Evolutionary conservation across 768 basidiomycete species (phyloP).

Genomic region (Tulasnella sp.): DNA sequence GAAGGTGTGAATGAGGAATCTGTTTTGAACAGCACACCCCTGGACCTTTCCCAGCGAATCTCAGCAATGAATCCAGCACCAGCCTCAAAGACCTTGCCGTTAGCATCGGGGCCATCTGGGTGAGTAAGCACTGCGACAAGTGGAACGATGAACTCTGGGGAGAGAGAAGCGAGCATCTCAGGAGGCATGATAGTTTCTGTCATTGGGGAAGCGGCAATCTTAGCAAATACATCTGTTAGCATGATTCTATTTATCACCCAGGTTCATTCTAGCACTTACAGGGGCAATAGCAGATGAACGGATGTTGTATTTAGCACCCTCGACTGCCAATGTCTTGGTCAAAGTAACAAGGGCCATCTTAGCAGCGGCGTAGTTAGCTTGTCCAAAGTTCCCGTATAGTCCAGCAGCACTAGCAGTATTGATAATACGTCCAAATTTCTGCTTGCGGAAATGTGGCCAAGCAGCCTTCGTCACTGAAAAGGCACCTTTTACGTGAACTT

Average conservation of each 20-base stretch:
- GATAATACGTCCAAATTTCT: conserved; percentile 86
- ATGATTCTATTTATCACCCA: background rate
- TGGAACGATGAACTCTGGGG: conserved; percentile 88
- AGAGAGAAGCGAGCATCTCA: conserved; percentile 80
- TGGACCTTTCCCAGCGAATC: conserved; percentile 84
- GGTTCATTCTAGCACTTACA: conserved; percentile 33
- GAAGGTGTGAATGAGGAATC: conserved; percentile 87
- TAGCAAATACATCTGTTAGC: background rate
- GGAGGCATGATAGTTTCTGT: conserved; percentile 91
- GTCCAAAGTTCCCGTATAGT: conserved; percentile 90
- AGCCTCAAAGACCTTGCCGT: conserved; percentile 77
- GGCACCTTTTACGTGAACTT: conserved; percentile 89
- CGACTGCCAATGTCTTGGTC: conserved; percentile 82
- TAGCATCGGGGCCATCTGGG: conserved; percentile 66
- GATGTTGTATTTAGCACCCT: conserved; percentile 88
- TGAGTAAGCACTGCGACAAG: conserved; percentile 81
- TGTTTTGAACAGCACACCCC: conserved; percentile 78
- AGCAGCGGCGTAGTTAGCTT: conserved; percentile 94
- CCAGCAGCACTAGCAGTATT: conserved; percentile 95
- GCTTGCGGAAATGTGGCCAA: conserved; percentile 91
- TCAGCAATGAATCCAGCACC: conserved; percentile 89
- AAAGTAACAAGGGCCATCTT: conserved; percentile 94
- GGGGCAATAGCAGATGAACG: conserved; percentile 80
- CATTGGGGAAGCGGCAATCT: conserved; percentile 96
- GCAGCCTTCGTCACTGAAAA: conserved; percentile 87